phyloP scores from a whole-genome alignment of 2,329 filamentous ascomycete species.

The Paecilomyces niveus region DNA sequence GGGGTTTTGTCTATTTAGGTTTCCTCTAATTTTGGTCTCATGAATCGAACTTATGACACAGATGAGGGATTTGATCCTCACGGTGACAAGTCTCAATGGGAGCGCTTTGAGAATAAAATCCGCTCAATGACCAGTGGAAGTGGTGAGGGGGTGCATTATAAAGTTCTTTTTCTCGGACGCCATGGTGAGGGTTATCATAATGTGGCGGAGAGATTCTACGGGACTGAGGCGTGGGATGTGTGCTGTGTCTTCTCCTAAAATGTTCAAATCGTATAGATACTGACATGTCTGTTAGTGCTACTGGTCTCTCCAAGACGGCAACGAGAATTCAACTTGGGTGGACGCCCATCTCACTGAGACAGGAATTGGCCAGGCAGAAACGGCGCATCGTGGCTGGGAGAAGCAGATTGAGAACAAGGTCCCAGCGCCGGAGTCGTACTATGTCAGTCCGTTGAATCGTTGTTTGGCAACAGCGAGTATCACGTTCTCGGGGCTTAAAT shows the following conservation, averaged over 20 bases:
- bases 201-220: conserved; percentile 52
- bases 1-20: too few relatives aligned
- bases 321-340: conserved; percentile 48
- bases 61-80: conserved; percentile 25
- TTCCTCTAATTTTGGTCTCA: conserved; percentile 43
- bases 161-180: conserved; percentile 52
- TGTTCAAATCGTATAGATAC: background rate
- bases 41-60: conserved; percentile 37
- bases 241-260: conserved; percentile 9
- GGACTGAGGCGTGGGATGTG: conserved; percentile 54
- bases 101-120: conserved; percentile 45
- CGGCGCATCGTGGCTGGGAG: conserved; percentile 41
- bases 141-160: conserved; percentile 39
- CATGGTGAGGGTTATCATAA: conserved; percentile 59
- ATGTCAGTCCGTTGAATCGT: conserved; percentile 51
- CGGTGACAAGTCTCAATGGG: conserved; percentile 46
- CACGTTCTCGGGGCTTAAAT: conserved; percentile 43
- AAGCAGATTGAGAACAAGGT: conserved; percentile 42
- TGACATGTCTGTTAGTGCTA: background rate
- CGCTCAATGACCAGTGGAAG: conserved; percentile 36
- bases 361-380: conserved; percentile 46
- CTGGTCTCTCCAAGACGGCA: conserved; percentile 50
- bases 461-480: conserved; percentile 51
- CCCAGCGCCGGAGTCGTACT: conserved; percentile 49
- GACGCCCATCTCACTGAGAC: conserved; percentile 51